These are phyloP conservation scores for Epicoccum nigrum DNA, from an alignment of 2,329 filamentous ascomycete species.

Conservation along the genomic window DNA sequence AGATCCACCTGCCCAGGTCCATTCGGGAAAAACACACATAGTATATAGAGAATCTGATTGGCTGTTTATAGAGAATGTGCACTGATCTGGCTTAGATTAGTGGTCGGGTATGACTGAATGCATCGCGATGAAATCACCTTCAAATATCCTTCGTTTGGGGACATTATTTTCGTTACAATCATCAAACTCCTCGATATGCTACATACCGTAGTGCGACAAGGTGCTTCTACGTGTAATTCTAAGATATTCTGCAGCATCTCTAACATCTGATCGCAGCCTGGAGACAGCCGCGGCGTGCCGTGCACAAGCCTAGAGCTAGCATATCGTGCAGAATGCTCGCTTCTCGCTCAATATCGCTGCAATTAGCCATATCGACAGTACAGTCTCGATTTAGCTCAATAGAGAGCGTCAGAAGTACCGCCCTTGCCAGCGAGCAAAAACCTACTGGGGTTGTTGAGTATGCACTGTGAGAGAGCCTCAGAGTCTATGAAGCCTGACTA, in stretches of 20 bases:
- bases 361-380: neutral
- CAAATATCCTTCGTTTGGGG: no score
- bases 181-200: no score
- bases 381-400: neutral
- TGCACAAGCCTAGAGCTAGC: neutral
- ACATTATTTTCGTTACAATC: no score
- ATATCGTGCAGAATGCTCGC: neutral
- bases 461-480: neutral
- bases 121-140: no score
- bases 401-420: neutral
- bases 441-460: constrained; percentile 4
- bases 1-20: neutral
- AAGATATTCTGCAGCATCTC: no score
- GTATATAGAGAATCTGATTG: neutral
- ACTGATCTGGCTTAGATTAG: neutral
- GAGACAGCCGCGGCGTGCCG: no score
- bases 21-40: neutral
- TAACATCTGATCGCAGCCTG: no score
- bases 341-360: neutral
- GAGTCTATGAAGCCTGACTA: neutral
- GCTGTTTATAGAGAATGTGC: neutral
- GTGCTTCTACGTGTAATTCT: no score
- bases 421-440: neutral
- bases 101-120: no score
- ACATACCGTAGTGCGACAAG: no score